phyloP scores from a whole-genome alignment of 169 alveolate species.

The Eimeria sp. region DNA sequence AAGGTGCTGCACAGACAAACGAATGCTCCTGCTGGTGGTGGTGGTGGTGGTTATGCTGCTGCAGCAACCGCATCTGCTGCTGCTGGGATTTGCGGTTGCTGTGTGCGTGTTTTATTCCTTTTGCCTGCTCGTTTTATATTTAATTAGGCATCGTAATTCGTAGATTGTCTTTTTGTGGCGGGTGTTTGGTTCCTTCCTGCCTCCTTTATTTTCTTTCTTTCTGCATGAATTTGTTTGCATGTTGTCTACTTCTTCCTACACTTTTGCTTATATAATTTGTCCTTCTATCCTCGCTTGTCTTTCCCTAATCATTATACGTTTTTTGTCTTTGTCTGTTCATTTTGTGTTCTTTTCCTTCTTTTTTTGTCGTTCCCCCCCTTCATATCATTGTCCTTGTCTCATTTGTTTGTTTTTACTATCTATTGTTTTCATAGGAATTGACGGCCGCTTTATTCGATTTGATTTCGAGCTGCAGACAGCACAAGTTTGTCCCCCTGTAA shows the following conservation, averaged over 20 bases:
- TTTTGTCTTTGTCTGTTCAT: not conserved
- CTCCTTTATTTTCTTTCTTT: not conserved
- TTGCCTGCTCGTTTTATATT: no score
- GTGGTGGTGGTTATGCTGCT: no score
- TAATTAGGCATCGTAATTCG: no score
- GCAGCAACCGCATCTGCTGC: no score
- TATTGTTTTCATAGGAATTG: conserved; percentile 29
- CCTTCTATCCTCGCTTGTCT: not conserved
- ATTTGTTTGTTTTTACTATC: not conserved
- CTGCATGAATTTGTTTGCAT: not conserved
- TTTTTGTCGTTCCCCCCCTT: no score
- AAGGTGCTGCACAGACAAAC: no score
- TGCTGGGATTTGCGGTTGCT: no score
- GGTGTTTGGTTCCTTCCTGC: not conserved
- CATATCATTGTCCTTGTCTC: not conserved
- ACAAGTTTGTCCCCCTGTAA: not conserved
- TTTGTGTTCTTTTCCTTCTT: no score
- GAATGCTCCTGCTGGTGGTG: no score
- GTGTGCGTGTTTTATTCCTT: no score
- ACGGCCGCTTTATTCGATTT: conserved; percentile 2
- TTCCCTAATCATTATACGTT: not conserved
- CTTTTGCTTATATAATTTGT: not conserved
- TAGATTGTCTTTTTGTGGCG: not conserved
- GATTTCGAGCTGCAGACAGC: not conserved
- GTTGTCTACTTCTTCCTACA: not conserved